Evolutionary conservation across 768 basidiomycete species (phyloP), one percentile per base, ranked within the genome.

Genomic region (Kwoniella shandongensis): DNA sequence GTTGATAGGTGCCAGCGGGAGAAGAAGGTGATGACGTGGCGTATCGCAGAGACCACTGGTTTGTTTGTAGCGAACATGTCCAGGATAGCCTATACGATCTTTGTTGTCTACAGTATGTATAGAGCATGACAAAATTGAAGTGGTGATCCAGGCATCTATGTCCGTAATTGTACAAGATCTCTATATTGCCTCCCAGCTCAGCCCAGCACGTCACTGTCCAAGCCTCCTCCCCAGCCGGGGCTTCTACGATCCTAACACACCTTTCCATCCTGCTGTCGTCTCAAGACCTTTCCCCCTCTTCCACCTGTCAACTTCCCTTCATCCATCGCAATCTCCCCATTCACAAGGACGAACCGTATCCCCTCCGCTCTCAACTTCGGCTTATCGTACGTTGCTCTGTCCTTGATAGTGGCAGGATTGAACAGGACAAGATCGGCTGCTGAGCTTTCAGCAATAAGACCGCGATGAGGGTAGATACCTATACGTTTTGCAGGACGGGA

Each of bases 371-470:
- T 17, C 55, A 38, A n/a, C 45, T 65, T 70, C 8, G 74, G 69
- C 18, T 65, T 25, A 2, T 66, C 69, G 44, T 56, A 74, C 0
- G 70, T 74, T 15, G 72, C 67, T 46, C 48, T 59, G 49, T 70
- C 72, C 22, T 44, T 39, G 25, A 75, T 67, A 8, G 57, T 65
- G 17, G 51, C 49, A 8, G 72, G 74, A 46, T 74, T 55, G 41
- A 72, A 75, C 3, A 75, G 55, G 18, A 74, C 74, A 11, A 75
- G 27, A 63, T 75, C 74, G 25, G 74, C 74, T 2, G 64, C 65
- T 42, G 63, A 66, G 8, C 72, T 66, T 30, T 54, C 62, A 18
- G 57, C 58, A 17, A 75, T 51, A 18, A 65, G 47, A 5, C 74
- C 74, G 18, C 74, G 48, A 13, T 62, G 58, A 2, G 72, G 72